phyloP scores from a whole-genome alignment of 129 eudicot species.

The Oenanthe sinensis region DNA sequence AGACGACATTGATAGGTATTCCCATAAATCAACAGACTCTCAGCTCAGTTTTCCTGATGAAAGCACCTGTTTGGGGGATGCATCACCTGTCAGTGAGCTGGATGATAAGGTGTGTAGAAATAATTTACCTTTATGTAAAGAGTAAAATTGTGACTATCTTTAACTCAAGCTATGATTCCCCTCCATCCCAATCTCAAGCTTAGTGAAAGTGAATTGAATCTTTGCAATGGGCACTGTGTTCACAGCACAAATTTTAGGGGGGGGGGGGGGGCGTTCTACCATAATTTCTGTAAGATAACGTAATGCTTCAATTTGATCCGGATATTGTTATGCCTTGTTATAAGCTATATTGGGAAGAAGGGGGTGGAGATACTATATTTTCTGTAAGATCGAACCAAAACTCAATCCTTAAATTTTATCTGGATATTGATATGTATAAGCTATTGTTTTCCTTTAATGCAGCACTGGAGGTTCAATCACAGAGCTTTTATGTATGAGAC shows the following conservation, averaged over 20 bases:
- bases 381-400: neutral
- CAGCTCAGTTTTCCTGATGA: neutral
- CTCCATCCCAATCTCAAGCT: neutral
- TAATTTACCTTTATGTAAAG: neutral
- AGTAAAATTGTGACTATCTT: neutral
- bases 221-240: neutral
- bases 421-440: neutral
- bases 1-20: neutral
- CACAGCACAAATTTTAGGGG: neutral
- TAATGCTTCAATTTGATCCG: neutral
- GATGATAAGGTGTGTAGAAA: neutral
- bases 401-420: neutral
- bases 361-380: neutral
- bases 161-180: neutral
- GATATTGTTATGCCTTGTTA: no score
- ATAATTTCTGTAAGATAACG: neutral
- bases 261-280: neutral
- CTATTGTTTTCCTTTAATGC: neutral
- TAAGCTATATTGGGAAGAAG: neutral
- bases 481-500: neutral
- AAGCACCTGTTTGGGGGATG: neutral
- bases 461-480: neutral
- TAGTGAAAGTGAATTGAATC: neutral
- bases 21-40: neutral
- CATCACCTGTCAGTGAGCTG: neutral